Percentiles rank a stretch among this genome's conserved stretches.
phyloP scores from a whole-genome alignment of 371 early-diverging fungal genomes.

The Syncephalis plumigaleata region DNA sequence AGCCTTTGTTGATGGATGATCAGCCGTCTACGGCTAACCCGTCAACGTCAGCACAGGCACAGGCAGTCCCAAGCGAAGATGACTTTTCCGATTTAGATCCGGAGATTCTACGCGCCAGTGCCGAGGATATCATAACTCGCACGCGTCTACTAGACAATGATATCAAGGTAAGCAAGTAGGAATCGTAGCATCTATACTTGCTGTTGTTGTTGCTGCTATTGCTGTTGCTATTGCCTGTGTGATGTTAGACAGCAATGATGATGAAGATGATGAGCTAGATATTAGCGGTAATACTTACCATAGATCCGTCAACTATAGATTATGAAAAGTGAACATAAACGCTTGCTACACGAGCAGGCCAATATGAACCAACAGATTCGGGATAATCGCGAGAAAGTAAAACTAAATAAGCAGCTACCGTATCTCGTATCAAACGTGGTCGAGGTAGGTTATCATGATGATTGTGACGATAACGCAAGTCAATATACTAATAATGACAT shows the following conservation, averaged over 20 bases:
- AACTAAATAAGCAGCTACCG: conserved; percentile 97
- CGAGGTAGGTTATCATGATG: conserved; percentile 41
- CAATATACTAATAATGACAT: neutral
- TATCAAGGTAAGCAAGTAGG: conserved; percentile 67
- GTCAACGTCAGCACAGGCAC: neutral
- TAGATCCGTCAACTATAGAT: conserved; percentile 23
- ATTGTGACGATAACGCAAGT: neutral
- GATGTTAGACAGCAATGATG: neutral
- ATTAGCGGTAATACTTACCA: neutral
- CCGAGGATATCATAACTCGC: conserved; percentile 85
- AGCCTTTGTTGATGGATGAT: too few relatives aligned
- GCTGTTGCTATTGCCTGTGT: too few relatives aligned
- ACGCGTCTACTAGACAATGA: conserved; percentile 90
- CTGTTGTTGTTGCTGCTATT: too few relatives aligned
- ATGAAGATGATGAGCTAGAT: too few relatives aligned
- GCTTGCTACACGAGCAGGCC: conserved; percentile 78
- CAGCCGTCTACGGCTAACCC: too few relatives aligned
- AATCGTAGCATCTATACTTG: too few relatives aligned
- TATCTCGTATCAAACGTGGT: conserved; percentile 98
- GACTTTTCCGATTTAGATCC: conserved; percentile 55
- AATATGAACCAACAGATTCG: conserved; percentile 87
- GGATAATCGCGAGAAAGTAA: conserved; percentile 98
- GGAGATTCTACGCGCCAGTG: conserved; percentile 74
- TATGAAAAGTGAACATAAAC: conserved; percentile 76
- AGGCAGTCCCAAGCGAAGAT: conserved; percentile 16